A percentile compares a stretch with the other conserved stretches of the same genome.
Conservation (phyloP, 1,284 basidiomycete genomes). For the Thelephora terrestris region DNA sequence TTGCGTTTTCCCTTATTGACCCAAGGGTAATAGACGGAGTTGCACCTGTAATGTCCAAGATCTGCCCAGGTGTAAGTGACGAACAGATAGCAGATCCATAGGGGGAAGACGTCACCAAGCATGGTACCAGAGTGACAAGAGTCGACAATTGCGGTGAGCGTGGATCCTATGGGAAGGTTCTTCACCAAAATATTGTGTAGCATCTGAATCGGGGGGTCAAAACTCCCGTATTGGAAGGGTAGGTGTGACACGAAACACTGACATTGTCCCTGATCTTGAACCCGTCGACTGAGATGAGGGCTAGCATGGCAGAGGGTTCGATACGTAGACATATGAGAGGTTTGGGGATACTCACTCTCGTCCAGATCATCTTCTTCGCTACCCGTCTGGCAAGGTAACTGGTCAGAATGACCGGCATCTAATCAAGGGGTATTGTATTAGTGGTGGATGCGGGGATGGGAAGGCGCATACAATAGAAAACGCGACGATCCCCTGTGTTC, state of each 20-base stretch:
- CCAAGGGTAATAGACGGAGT: not conserved
- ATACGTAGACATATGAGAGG: not conserved
- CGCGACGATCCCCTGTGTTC: not conserved
- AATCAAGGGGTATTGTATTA: not conserved
- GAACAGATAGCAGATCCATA: not conserved
- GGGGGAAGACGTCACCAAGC: not conserved
- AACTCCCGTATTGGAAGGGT: not conserved
- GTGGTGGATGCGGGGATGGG: too few relatives aligned
- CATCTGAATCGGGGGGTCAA: not conserved
- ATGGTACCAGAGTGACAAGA: not conserved
- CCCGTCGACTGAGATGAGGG: not conserved
- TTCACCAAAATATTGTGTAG: not conserved
- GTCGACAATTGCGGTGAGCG: not conserved
- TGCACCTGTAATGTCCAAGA: not conserved
- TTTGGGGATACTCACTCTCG: not conserved
- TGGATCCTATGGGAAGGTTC: not conserved
- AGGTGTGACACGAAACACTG: not conserved
- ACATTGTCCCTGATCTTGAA: not conserved
- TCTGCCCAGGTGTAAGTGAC: not conserved
- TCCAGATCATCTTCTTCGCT: not conserved
- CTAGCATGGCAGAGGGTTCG: not conserved
- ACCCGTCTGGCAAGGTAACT: not conserved
- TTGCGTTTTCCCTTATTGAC: not conserved
- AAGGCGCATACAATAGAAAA: not conserved
- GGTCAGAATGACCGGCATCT: conserved; percentile 1